Percentiles rank a stretch among this genome's conserved stretches.
Conservation (phyloP, 2,329 filamentous ascomycete genomes). For the Macroventuria anomochaeta region DNA sequence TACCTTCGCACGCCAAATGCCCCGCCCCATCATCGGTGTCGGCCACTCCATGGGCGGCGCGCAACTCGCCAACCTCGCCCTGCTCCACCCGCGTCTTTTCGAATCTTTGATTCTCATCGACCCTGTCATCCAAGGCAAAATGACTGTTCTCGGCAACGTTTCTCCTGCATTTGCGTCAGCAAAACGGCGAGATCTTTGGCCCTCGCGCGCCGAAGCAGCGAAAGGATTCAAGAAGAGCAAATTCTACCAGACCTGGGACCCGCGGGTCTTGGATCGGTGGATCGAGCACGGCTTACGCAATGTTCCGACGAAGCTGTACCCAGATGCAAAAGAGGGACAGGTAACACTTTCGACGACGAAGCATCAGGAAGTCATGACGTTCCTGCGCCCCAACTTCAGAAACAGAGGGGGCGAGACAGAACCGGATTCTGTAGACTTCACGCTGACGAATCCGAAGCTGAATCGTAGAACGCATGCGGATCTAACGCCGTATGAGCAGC, state of each 20-base stretch:
- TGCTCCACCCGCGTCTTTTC: conserved; percentile 83
- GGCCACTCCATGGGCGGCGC: conserved; percentile 89
- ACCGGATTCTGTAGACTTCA: conserved; percentile 39
- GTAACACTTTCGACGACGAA: conserved; percentile 83
- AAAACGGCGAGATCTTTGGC: conserved; percentile 80
- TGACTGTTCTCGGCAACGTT: conserved; percentile 52
- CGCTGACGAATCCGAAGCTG: conserved; percentile 36
- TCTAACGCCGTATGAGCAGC: conserved; percentile 41
- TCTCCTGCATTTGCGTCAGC: conserved; percentile 68
- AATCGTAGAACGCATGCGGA: conserved; percentile 54
- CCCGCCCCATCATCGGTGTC: conserved; percentile 80
- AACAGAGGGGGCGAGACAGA: conserved; percentile 55
- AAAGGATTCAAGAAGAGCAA: conserved; percentile 69
- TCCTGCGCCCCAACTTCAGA: conserved; percentile 67
- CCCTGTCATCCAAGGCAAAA: conserved; percentile 70
- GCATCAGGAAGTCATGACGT: conserved; percentile 86
- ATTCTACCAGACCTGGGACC: conserved; percentile 86
- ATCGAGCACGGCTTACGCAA: conserved; percentile 76
- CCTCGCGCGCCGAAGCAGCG: conserved; percentile 72
- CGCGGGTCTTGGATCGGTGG: conserved; percentile 77
- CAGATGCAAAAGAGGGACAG: conserved; percentile 50
- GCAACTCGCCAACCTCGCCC: conserved; percentile 72
- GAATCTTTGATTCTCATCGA: conserved; percentile 80
- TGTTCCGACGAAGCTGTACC: conserved; percentile 68
- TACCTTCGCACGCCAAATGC: conserved; percentile 77